Conservation (phyloP, 192 early-diverging fungal genomes). For the Coemansia sp. region DNA sequence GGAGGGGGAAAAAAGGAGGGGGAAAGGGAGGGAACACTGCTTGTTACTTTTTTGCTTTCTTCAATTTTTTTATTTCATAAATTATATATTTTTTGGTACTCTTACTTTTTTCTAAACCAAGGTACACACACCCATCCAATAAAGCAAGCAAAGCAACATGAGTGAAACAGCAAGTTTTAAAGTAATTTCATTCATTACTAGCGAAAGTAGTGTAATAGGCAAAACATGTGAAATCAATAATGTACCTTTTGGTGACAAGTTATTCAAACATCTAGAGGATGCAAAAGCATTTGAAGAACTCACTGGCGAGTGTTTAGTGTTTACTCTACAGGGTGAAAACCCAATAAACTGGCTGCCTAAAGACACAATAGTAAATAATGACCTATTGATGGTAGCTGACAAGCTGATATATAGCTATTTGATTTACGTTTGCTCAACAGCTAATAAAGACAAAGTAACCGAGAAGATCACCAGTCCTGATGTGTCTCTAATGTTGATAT, state of each 20-base stretch:
- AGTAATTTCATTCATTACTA: neutral
- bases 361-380: neutral
- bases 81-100: neutral
- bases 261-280: too few species aligned
- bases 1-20: too few species aligned
- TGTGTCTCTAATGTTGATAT: too few species aligned
- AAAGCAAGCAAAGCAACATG: too few species aligned
- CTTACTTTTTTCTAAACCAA: neutral
- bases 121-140: too few species aligned
- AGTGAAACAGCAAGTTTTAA: too few species aligned
- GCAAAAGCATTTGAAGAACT: too few species aligned
- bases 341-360: too few species aligned
- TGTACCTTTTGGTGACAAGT: too few species aligned
- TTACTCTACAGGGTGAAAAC: neutral
- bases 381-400: neutral
- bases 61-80: neutral
- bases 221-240: neutral
- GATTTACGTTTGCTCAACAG: neutral
- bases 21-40: neutral
- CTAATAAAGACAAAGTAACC: fast-evolving
- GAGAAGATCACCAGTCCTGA: too few species aligned
- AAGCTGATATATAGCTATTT: neutral
- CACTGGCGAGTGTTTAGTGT: too few species aligned
- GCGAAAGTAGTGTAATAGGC: too few species aligned
- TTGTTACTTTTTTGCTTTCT: neutral